Conservation (phyloP, 129 eudicot genomes). For the Tagetes erecta region DNA sequence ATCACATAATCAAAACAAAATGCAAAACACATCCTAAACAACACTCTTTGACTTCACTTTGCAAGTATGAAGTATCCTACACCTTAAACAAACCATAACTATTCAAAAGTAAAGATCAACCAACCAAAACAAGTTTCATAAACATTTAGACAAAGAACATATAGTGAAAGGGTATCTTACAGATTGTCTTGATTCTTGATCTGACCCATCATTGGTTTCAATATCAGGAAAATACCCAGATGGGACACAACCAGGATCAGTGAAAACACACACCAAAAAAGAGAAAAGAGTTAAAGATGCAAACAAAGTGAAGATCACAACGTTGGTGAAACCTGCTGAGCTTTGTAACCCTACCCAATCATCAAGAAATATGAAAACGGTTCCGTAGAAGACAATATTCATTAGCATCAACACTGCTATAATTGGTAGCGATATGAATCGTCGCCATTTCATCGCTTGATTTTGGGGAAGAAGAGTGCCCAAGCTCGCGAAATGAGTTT, state of each 20-base stretch:
- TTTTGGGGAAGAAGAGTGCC: slow-evolving; percentile 7
- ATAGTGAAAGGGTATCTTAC: slow-evolving; percentile 38
- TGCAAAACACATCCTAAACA: background rate
- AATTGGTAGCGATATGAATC: slow-evolving; percentile 57
- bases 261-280: slow-evolving; percentile 58
- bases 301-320: slow-evolving; percentile 57
- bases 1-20: background rate
- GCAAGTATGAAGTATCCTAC: no score
- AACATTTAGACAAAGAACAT: background rate
- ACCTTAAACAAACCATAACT: background rate
- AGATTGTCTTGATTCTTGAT: slow-evolving; percentile 56
- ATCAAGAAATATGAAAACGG: slow-evolving; percentile 71
- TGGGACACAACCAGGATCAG: slow-evolving; percentile 80
- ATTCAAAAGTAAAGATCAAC: no score
- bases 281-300: slow-evolving; percentile 55
- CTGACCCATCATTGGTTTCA: slow-evolving; percentile 52
- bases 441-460: slow-evolving; percentile 44
- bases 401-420: slow-evolving; percentile 52
- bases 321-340: slow-evolving; percentile 54
- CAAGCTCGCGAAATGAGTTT: slow-evolving; percentile 5
- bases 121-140: background rate
- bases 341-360: slow-evolving; percentile 61
- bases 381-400: slow-evolving; percentile 56
- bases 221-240: slow-evolving; percentile 76
- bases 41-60: background rate